Evolutionary conservation across 768 basidiomycete species (phyloP).

Genomic region (Calocybe cyanea): DNA sequence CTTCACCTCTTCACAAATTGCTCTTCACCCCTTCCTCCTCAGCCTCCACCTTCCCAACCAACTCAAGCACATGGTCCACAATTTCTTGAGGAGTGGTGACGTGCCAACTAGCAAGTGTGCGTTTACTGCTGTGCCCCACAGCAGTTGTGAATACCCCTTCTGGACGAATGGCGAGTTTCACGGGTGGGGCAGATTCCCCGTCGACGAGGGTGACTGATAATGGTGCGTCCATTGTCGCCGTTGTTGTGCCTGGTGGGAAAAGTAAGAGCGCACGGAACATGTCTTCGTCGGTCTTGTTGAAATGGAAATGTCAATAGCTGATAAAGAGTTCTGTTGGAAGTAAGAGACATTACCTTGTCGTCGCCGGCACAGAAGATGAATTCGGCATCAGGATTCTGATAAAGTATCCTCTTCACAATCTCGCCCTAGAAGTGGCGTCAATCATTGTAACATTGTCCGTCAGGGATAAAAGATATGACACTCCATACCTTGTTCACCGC

Average conservation of each 20-base stretch:
- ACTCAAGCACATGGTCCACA: conserved; percentile 69
- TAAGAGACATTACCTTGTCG: conserved; percentile 68
- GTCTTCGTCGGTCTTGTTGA: conserved; percentile 86
- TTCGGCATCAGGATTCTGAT: conserved; percentile 90
- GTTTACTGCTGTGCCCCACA: conserved; percentile 87
- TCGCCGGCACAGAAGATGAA: conserved; percentile 98
- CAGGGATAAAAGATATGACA: neutral
- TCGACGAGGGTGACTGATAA: conserved; percentile 52
- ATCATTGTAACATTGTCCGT: neutral
- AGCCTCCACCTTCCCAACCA: conserved; percentile 34
- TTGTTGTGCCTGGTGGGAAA: conserved; percentile 45
- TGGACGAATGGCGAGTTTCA: conserved; percentile 60
- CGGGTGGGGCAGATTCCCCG: conserved; percentile 31
- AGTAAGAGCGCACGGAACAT: conserved; percentile 92
- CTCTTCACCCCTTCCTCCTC: conserved; percentile 5
- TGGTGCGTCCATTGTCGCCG: conserved; percentile 40
- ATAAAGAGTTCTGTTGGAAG: neutral
- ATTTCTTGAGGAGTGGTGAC: conserved; percentile 86
- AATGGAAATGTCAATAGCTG: neutral
- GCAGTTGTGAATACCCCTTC: conserved; percentile 87
- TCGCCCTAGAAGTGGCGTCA: conserved; percentile 61
- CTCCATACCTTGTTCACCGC: conserved; percentile 81
- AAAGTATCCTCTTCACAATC: conserved; percentile 93
- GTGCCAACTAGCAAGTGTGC: conserved; percentile 90
- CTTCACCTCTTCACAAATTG: conserved; percentile 3